Base-by-base conservation (phyloP, 257 asterid species). In the Scutellaria galericulata region DNA sequence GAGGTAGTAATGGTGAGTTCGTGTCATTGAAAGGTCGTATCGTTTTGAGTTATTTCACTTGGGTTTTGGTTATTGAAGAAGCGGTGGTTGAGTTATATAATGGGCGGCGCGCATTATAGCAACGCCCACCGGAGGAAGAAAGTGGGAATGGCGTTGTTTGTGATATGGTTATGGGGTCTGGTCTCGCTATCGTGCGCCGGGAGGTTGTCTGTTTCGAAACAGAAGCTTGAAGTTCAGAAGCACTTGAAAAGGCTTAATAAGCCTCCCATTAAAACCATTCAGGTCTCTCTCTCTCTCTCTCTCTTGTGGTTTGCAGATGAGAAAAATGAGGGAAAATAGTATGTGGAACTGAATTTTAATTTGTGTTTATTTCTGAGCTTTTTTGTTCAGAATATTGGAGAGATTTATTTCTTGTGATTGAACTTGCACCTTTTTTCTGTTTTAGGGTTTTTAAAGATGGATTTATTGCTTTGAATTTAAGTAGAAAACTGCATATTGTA, bases 181-280 rank as follows among this genome's bases (percentile, higher is more conserved):
- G 42, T 82, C 79, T 82, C 86, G 46, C 79, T 78, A 46, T 80
- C 90, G 42, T 76, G 76, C 81, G 96, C 88, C 64, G 81, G 73
- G 71, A 78, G 96, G 73, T 55, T 78, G 5, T 61, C 89, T 67
- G 70, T 72, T 41, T 74, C 91, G 7, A 75, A 85, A 40, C 89
- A 87, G 85, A 82, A 83, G 79, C 89, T 85, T 44, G 81, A 87
- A 72, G 86, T 90, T 61, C 82, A 84, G 69, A 88, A 82, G 78
- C 97, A 91, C 79, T 84, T 89, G 87, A 86, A 83, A 9, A 78
- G 95, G 75, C 86, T 91, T 58, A 91, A 91, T 75, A 91, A 91
- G 70, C 84, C 91, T 73, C 81, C 96, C 42, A 11, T 83, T 46
- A 91, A 89, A 60, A 83, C 88, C 79, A 89, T 91, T 80, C 76